Percentiles rank a stretch among this genome's conserved stretches.
Conservation (phyloP, 345 rosid species). For the Lepidium aucheri region DNA sequence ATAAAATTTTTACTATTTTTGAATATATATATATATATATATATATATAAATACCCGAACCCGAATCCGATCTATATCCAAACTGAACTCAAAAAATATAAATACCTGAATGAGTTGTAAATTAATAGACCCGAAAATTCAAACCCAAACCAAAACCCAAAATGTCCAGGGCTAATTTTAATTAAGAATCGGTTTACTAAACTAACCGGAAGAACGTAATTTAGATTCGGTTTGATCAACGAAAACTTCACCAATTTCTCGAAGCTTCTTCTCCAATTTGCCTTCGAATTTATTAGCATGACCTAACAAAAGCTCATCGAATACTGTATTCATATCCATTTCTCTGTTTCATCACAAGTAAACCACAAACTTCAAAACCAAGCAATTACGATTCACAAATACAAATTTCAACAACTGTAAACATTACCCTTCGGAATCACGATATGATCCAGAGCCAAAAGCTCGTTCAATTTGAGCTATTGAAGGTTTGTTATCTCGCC, state of each 20-base stretch:
- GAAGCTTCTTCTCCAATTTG: constrained; percentile 50
- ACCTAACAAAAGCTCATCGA: constrained; percentile 43
- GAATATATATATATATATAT: too few relatives aligned
- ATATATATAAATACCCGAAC: too few relatives aligned
- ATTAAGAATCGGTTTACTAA: background rate
- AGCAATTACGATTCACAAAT: background rate
- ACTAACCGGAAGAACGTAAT: constrained; percentile 51
- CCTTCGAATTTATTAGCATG: constrained; percentile 41
- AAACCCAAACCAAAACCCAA: too few relatives aligned
- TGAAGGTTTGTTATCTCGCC: constrained; percentile 33
- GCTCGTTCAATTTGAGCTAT: constrained; percentile 61
- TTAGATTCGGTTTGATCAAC: constrained; percentile 33
- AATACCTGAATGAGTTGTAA: too few relatives aligned
- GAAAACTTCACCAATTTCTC: constrained; percentile 69
- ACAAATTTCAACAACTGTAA: background rate
- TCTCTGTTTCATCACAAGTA: constrained; percentile 26
- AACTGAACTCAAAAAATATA: too few relatives aligned
- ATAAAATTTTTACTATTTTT: too few relatives aligned
- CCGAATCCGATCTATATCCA: too few relatives aligned
- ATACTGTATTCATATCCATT: constrained; percentile 33
- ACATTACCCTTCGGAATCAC: constrained; percentile 53
- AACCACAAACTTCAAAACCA: background rate
- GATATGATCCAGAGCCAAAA: constrained; percentile 74
- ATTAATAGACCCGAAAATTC: too few relatives aligned
- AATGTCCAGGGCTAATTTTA: too few relatives aligned